Evolutionary conservation across 1,284 basidiomycete species (phyloP).

Genomic region (Fomes fomentarius): DNA sequence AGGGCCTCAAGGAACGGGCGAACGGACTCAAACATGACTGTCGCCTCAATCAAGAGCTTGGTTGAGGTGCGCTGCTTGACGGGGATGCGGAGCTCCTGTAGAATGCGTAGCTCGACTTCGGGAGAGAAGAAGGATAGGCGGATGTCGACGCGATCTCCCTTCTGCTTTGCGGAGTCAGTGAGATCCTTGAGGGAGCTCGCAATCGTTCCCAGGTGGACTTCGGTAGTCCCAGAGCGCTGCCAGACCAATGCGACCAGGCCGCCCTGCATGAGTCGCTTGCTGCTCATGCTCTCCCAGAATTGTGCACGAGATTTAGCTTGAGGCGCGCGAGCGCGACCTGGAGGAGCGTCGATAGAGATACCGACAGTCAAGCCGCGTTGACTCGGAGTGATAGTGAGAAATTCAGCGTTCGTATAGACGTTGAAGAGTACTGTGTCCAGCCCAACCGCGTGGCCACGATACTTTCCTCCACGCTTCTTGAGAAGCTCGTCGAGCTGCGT

Average conservation of each 20-base stretch:
- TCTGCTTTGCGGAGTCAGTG: constrained; percentile 27
- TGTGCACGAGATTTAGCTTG: constrained; percentile 19
- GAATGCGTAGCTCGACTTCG: constrained; percentile 32
- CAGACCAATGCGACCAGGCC: constrained; percentile 34
- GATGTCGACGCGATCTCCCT: constrained; percentile 23
- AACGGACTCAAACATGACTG: constrained; percentile 35
- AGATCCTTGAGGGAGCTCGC: constrained; percentile 29
- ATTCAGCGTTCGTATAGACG: constrained; percentile 32
- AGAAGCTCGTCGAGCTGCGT: constrained; percentile 31
- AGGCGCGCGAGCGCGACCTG: constrained; percentile 27
- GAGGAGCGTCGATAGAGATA: constrained; percentile 31
- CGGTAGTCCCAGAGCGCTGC: constrained; percentile 33
- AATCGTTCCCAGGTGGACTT: constrained; percentile 32
- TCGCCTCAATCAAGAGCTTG: constrained; percentile 32
- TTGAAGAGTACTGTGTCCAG: constrained; percentile 34
- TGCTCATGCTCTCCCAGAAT: constrained; percentile 41
- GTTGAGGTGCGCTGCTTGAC: constrained; percentile 30
- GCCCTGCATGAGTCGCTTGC: constrained; percentile 33
- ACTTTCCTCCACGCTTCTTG: constrained; percentile 35
- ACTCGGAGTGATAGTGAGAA: constrained; percentile 27
- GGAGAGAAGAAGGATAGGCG: constrained; percentile 35
- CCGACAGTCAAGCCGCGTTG: constrained; percentile 28
- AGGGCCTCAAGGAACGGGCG: constrained; percentile 36
- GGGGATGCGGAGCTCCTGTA: constrained; percentile 28
- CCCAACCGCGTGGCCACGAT: constrained; percentile 30